Evolutionary conservation across 2,329 filamentous ascomycete genomes (phyloP).

Genomic region (Diaporthe ampelina): DNA sequence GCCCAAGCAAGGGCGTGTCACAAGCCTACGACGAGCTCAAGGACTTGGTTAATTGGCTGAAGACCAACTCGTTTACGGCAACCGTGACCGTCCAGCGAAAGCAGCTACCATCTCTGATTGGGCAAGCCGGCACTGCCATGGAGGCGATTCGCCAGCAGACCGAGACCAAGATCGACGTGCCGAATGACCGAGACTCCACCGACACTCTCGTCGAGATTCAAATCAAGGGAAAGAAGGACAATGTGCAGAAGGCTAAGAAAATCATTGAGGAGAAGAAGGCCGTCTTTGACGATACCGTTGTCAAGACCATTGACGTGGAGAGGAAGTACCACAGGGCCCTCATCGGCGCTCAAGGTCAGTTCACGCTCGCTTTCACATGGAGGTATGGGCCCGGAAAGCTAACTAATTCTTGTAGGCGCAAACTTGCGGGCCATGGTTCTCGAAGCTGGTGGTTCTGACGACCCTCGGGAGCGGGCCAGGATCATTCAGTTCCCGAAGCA

Average conservation of each 20-base stretch:
- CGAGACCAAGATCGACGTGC: constrained; percentile 92
- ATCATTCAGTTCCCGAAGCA: constrained; percentile 96
- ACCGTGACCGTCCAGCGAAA: constrained; percentile 89
- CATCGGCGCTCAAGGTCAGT: constrained; percentile 89
- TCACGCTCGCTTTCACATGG: constrained; percentile 23
- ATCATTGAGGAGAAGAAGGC: constrained; percentile 87
- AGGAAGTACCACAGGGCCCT: constrained; percentile 92
- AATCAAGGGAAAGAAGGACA: constrained; percentile 91
- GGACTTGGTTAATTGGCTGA: constrained; percentile 88
- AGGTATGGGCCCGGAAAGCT: constrained; percentile 46
- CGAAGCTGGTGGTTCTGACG: constrained; percentile 89
- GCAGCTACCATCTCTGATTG: constrained; percentile 94
- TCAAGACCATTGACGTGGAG: constrained; percentile 88
- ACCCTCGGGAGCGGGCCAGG: constrained; percentile 85
- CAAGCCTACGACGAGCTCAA: constrained; percentile 92
- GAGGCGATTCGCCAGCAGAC: constrained; percentile 88
- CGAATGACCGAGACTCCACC: constrained; percentile 80
- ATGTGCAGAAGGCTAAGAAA: constrained; percentile 93
- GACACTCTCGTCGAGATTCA: constrained; percentile 84
- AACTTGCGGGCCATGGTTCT: constrained; percentile 90
- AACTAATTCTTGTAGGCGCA: constrained; percentile 70
- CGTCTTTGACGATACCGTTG: constrained; percentile 90
- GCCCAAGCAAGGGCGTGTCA: constrained; percentile 93
- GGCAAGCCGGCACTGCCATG: constrained; percentile 89
- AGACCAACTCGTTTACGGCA: constrained; percentile 86